Conservation (phyloP, 1,139 yeast genomes). For the Blastobotrys malaysiensis region DNA sequence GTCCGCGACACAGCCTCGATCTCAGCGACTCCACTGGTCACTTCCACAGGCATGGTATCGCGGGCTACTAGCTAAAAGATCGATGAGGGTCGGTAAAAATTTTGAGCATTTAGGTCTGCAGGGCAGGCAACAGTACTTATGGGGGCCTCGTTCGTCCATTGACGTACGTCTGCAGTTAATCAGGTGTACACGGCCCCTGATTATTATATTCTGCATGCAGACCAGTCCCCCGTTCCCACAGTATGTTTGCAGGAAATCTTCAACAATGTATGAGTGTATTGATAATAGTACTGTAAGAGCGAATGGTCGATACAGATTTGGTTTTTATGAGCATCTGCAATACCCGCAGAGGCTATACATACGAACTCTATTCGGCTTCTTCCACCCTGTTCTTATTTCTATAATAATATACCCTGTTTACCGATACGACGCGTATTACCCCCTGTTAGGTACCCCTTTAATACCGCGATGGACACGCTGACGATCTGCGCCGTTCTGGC, state of each 20-base stretch:
- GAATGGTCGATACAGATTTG: no score
- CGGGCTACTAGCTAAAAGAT: no score
- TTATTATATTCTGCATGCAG: background rate
- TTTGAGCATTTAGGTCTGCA: background rate
- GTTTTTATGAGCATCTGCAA: background rate
- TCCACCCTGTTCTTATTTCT: background rate
- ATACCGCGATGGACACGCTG: background rate
- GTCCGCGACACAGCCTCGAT: conserved; percentile 8
- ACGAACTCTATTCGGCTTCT: background rate
- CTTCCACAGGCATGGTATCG: background rate
- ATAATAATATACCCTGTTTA: no score
- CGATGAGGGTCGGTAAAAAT: background rate
- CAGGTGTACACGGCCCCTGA: conserved; percentile 1
- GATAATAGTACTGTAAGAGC: no score
- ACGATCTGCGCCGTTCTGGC: background rate
- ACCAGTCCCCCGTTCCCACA: background rate
- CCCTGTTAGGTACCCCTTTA: background rate
- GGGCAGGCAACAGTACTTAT: background rate
- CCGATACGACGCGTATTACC: no score
- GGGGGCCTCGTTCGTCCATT: background rate
- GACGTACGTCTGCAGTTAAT: background rate
- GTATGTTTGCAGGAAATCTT: background rate
- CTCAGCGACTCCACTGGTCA: conserved; percentile 11
- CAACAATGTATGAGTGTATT: background rate
- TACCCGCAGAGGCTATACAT: background rate